Evolutionary conservation across 805 yeast species (phyloP), one percentile per base, ranked within the genome.

Genomic region (Hanseniaspora clermontiae): DNA sequence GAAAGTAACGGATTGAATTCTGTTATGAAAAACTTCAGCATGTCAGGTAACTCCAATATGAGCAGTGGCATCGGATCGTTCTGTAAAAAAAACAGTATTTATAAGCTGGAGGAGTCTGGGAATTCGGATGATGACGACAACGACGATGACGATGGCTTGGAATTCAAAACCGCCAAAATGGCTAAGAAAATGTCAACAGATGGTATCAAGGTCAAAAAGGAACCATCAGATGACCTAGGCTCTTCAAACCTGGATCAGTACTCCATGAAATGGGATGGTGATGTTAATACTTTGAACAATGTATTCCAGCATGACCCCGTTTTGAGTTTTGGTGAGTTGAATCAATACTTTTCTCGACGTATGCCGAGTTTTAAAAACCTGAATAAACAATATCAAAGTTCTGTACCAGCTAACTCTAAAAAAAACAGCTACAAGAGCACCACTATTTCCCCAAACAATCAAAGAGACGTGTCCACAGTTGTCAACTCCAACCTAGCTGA

Each of bases 271-370:
- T 56, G 58, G 58, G 56, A 46, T 15, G 49, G 49, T 7, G 51
- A 36, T 19, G 49, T 47, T 2, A 63, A 60, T 31, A 63, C 63
- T 2, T 61, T 66, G 57, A 65, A 63, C 5, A 68, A 64, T 43
- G 70, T 69, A 0, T 60, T 67, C 29, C 67, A 67, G 34, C 57
- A 64, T 27, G 70, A 67, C 52, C 68, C 70, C 5, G 67, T 66
- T 7, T 58, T 67, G 46, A 66, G 65, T 45, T 61, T 63, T 15
- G 65, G 63, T 2, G 67, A 65, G 49, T 55, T 66, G 29, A 58
- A 59, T 2, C 59, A 60, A 15, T 63, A 61, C 47, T 62, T 63
- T 53, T 45, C 19, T 2, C 31, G 19, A 15, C 31, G 38, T 19
- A 17, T 36, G 9, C 15, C 36, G 19, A 45, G 49, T 19, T 31